A percentile compares a stretch with the other conserved stretches of the same genome.
These are phyloP conservation scores for Alopecurus myosuroides DNA, from an alignment of 176 grass and related monocot species.

Conservation along the genomic window DNA sequence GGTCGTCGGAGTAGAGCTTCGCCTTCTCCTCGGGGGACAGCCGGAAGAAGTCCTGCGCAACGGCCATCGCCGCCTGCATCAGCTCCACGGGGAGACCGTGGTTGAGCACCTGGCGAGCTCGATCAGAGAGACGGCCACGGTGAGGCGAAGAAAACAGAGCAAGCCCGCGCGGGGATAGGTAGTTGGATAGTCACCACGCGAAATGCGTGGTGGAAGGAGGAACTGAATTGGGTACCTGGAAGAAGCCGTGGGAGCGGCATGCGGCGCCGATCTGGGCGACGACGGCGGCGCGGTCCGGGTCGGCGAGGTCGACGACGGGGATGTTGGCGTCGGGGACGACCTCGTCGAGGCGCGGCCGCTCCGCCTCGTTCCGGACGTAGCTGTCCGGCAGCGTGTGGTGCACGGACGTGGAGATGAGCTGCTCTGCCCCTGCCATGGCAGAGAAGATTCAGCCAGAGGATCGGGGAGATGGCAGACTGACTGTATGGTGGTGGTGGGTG, in stretches of 20 bases:
- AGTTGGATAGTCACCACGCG: not conserved
- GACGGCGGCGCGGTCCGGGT: constrained; percentile 14
- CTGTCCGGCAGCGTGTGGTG: constrained; percentile 35
- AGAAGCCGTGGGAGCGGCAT: constrained; percentile 62
- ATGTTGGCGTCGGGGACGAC: constrained; percentile 54
- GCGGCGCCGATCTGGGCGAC: constrained; percentile 40
- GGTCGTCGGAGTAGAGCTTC: constrained; percentile 88
- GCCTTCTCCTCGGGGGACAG: constrained; percentile 75
- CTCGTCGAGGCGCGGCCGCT: constrained; percentile 55
- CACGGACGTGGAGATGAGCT: constrained; percentile 56
- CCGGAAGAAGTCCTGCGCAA: constrained; percentile 57
- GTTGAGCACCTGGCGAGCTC: constrained; percentile 44
- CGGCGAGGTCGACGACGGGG: constrained; percentile 62
- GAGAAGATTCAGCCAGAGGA: not conserved
- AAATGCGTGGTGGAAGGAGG: not conserved
- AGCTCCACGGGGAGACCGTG: constrained; percentile 45
- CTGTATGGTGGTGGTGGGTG: no score
- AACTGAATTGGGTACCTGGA: constrained; percentile 42
- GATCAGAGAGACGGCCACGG: not conserved
- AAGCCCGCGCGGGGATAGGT: no score
- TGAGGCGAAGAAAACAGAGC: not conserved
- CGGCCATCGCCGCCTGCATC: constrained; percentile 15
- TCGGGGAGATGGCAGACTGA: no score
- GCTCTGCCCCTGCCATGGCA: constrained; percentile 29
- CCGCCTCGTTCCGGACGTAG: constrained; percentile 51